Conservation (phyloP, 495 filamentous ascomycete genomes). For the Aspergillus nidulans region DNA sequence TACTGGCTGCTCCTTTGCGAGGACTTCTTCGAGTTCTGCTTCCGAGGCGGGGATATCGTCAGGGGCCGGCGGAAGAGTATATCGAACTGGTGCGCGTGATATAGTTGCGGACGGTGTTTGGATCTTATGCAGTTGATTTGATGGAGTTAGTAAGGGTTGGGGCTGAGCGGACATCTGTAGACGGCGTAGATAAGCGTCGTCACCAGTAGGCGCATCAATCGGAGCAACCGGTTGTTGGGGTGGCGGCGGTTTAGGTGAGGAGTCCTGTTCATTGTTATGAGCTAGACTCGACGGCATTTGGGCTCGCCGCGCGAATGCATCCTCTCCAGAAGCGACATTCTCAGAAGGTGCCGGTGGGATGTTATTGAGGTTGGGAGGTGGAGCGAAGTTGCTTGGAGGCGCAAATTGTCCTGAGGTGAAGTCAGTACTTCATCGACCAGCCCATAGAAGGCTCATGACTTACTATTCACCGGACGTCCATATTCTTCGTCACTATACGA, state of each 20-base stretch:
- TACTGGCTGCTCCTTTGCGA: constrained; percentile 49
- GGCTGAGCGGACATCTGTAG: constrained; percentile 41
- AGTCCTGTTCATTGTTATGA: constrained; percentile 11
- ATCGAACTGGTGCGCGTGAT: constrained; percentile 82
- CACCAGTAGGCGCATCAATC: constrained; percentile 54
- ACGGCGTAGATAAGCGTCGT: constrained; percentile 64
- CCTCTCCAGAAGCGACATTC: constrained; percentile 62
- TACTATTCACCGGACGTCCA: constrained; percentile 48
- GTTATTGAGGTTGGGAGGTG: constrained; percentile 55
- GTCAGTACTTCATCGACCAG: background rate
- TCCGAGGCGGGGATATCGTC: constrained; percentile 53
- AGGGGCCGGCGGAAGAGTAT: constrained; percentile 60
- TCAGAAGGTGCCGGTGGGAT: constrained; percentile 35
- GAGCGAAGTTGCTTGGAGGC: constrained; percentile 69
- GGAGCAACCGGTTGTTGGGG: constrained; percentile 39
- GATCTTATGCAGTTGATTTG: constrained; percentile 30
- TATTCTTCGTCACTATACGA: constrained; percentile 55
- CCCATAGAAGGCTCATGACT: constrained; percentile 19
- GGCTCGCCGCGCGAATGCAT: constrained; percentile 64
- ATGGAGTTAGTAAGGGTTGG: constrained; percentile 30
- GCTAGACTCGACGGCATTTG: constrained; percentile 32
- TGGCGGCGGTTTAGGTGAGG: constrained; percentile 27
- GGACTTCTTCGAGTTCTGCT: constrained; percentile 49
- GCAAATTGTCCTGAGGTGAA: constrained; percentile 59
- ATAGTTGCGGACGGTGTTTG: constrained; percentile 55